Evolutionary conservation across 2,329 filamentous ascomycete genomes (phyloP).

Genomic region (Aspergillus flavus): DNA sequence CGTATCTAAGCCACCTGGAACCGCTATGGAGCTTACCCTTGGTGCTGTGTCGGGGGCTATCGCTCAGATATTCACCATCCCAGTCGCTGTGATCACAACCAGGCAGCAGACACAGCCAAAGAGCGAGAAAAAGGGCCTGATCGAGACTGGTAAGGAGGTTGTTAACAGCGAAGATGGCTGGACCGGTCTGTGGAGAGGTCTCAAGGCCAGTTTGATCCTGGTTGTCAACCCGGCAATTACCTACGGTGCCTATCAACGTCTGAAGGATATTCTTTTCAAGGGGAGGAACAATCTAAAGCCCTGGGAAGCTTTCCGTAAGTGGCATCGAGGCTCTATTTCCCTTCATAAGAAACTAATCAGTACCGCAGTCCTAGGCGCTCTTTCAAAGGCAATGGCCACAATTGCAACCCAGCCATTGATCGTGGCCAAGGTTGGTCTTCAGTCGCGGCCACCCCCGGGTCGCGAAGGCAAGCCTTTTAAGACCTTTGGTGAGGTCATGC

Average conservation of each 20-base stretch:
- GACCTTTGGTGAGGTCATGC: slow-evolving; percentile 91
- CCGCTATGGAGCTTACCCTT: slow-evolving; percentile 77
- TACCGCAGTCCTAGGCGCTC: slow-evolving; percentile 75
- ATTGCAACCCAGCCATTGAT: slow-evolving; percentile 93
- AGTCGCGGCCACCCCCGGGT: slow-evolving; percentile 84
- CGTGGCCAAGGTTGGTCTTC: slow-evolving; percentile 94
- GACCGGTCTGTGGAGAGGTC: slow-evolving; percentile 85
- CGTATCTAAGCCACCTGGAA: slow-evolving; percentile 68
- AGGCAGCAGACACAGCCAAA: slow-evolving; percentile 92
- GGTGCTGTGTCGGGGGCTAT: slow-evolving; percentile 87
- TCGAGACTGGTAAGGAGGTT: slow-evolving; percentile 87
- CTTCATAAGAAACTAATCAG: slow-evolving; percentile 15
- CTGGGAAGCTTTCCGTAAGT: slow-evolving; percentile 89
- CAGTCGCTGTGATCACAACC: slow-evolving; percentile 92
- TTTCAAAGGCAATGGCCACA: slow-evolving; percentile 91
- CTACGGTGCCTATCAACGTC: slow-evolving; percentile 91
- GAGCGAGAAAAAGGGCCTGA: slow-evolving; percentile 78
- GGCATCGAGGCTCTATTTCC: not conserved
- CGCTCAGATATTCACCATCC: slow-evolving; percentile 94
- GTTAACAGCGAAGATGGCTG: slow-evolving; percentile 87
- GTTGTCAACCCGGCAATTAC: slow-evolving; percentile 97
- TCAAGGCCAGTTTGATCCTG: slow-evolving; percentile 93
- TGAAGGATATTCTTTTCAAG: slow-evolving; percentile 77
- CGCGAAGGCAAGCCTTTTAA: slow-evolving; percentile 90
- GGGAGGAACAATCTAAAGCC: slow-evolving; percentile 74